These are phyloP conservation scores for Potentilla sterilis DNA, from an alignment of 306 rosid genomes.

Conservation along the genomic window DNA sequence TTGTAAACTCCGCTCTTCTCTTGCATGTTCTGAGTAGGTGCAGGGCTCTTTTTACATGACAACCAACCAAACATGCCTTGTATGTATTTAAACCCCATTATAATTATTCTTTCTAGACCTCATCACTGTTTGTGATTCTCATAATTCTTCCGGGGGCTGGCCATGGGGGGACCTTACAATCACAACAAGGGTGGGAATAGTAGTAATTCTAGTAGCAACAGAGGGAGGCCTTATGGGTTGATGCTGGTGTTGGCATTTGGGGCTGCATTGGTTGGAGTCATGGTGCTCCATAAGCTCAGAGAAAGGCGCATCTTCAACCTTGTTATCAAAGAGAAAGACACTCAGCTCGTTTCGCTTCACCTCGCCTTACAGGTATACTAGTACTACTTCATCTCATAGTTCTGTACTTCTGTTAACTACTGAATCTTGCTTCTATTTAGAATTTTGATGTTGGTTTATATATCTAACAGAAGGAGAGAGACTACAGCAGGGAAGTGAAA, in stretches of 20 bases:
- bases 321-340: slow-evolving; percentile 60
- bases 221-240: slow-evolving; percentile 49
- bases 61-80: slow-evolving; percentile 40
- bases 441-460: background rate
- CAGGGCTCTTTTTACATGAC: slow-evolving; percentile 63
- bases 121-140: background rate
- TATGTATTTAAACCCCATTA: background rate
- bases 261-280: slow-evolving; percentile 73
- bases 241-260: slow-evolving; percentile 69
- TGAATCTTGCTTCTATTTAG: background rate
- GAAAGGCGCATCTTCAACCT: slow-evolving; percentile 75
- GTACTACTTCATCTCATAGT: background rate
- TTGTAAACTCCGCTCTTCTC: slow-evolving; percentile 38
- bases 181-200: slow-evolving; percentile 23
- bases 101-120: background rate
- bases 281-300: slow-evolving; percentile 78
- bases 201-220: slow-evolving; percentile 11
- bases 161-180: slow-evolving; percentile 13
- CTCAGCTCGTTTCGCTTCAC: slow-evolving; percentile 54
- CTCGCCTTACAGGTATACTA: slow-evolving; percentile 59
- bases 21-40: slow-evolving; percentile 45
- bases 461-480: slow-evolving; percentile 55
- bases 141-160: slow-evolving; percentile 2
- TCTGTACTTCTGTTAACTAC: background rate
- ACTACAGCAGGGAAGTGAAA: slow-evolving; percentile 48